Evolutionary conservation across 2,329 filamentous ascomycete genomes (phyloP).

Genomic region (Pezicula radicicola): DNA sequence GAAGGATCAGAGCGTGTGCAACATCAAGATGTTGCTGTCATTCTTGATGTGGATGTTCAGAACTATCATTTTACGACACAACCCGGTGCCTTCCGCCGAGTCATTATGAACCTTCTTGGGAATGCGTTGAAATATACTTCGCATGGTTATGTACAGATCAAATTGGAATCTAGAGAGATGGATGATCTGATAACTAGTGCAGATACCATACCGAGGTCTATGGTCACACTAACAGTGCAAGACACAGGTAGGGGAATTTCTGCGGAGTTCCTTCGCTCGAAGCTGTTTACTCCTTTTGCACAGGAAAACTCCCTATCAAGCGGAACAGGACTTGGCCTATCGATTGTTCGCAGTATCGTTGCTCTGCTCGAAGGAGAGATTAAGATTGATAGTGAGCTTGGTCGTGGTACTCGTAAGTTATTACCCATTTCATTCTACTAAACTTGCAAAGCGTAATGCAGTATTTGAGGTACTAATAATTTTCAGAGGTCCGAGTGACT

Average conservation of each 20-base stretch:
- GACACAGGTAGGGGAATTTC: slow-evolving; percentile 72
- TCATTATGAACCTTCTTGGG: slow-evolving; percentile 62
- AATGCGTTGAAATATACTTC: slow-evolving; percentile 63
- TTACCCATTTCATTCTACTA: background rate
- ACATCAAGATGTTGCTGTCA: slow-evolving; percentile 22
- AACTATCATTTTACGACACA: slow-evolving; percentile 43
- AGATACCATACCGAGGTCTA: slow-evolving; percentile 17
- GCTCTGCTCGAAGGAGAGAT: slow-evolving; percentile 58
- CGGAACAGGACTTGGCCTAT: slow-evolving; percentile 61
- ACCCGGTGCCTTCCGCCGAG: slow-evolving; percentile 45
- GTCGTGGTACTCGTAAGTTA: slow-evolving; percentile 50
- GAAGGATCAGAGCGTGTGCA: slow-evolving; percentile 3
- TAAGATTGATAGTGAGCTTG: slow-evolving; percentile 51
- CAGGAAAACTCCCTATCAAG: slow-evolving; percentile 62
- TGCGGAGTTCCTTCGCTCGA: slow-evolving; percentile 57
- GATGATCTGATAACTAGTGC: slow-evolving; percentile 18
- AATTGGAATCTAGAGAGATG: slow-evolving; percentile 20
- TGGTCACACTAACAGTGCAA: slow-evolving; percentile 63
- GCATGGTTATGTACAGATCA: slow-evolving; percentile 46
- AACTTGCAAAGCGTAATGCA: background rate
- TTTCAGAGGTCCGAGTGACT: slow-evolving; percentile 26
- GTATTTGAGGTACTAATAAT: slow-evolving; percentile 7
- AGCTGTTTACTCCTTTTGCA: slow-evolving; percentile 59
- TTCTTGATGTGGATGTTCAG: slow-evolving; percentile 25
- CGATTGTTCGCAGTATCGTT: slow-evolving; percentile 62